Evolutionary conservation across 1,284 basidiomycete species (phyloP), one percentile per base, ranked within the genome.

Genomic region (Cutaneotrichosporon spelunceum): DNA sequence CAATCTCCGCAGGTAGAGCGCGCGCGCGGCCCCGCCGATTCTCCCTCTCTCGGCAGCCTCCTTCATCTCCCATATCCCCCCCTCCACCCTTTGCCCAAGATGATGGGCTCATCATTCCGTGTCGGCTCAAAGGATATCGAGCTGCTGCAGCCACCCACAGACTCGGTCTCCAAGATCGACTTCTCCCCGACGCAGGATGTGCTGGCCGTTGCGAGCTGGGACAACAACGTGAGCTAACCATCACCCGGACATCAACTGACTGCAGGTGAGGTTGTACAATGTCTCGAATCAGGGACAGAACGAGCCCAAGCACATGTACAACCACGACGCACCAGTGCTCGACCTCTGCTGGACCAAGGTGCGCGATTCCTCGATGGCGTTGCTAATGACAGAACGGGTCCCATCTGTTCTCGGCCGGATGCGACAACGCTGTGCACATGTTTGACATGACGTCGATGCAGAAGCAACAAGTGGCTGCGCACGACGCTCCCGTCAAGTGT

Each of bases 401-500:
- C 70, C 90, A 90, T 75, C 81, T 93, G 34, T 85, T 93, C 70
- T 91, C 90, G 21, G 87, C 87, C n/a, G 91, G 90, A 44, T 88
- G 88, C 39, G 92, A 95, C 80, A 91, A 91, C 75, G 87, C 87
- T 10, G 90, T 84, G 6, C 83, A 88, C 56, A 87, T 90, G 84
- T 91, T 86, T 77, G 91, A 94, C 73, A 81, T 91, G 45, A 82
- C 83, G 36, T 90, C 89, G 0, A 88, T 70, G 4, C 86, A 89
- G 72, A 70, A 84, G 0, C 80, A 81, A 24, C 87, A 90, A 77
- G 86, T 94, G 30, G 92, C 90, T 2, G 87, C 87, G 67, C 92
- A 95, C 72, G 89, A 91, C 68, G 88, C 86, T 57, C 87, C 91
- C 2, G 86, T 96, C 66, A 87, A 87, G 68, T 85, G 83, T 61